Conservation (phyloP, 805 yeast genomes). For the Candida palmyrensis region DNA sequence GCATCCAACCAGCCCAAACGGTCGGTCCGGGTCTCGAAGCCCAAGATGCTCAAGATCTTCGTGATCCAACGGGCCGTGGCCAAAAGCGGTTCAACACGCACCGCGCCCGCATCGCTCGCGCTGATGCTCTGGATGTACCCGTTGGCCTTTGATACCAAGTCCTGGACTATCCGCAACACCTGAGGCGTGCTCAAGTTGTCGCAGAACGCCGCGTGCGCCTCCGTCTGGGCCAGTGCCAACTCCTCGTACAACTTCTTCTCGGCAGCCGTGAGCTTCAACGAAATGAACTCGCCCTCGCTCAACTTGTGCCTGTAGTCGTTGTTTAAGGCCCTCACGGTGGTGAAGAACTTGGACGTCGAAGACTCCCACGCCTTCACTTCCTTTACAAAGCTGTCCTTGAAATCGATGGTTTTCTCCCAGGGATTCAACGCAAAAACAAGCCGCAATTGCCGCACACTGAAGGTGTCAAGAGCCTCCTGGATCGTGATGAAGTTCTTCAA, state of each 20-base stretch:
- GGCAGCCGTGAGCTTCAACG: slow-evolving; percentile 52
- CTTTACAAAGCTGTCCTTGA: slow-evolving; percentile 70
- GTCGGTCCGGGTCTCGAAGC: slow-evolving; percentile 69
- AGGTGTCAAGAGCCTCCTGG: slow-evolving; percentile 74
- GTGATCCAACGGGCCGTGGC: slow-evolving; percentile 67
- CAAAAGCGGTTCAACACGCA: slow-evolving; percentile 61
- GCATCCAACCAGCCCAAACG: slow-evolving; percentile 74
- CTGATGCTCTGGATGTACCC: slow-evolving; percentile 55
- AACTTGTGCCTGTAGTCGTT: slow-evolving; percentile 55
- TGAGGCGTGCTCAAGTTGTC: slow-evolving; percentile 82
- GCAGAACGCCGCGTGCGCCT: slow-evolving; percentile 74
- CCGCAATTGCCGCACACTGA: slow-evolving; percentile 77
- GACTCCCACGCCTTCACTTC: slow-evolving; percentile 79
- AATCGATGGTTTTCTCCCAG: slow-evolving; percentile 92
- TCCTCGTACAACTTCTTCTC: slow-evolving; percentile 56
- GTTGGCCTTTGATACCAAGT: slow-evolving; percentile 67
- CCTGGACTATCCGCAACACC: slow-evolving; percentile 61
- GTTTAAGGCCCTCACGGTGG: slow-evolving; percentile 76
- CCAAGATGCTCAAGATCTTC: slow-evolving; percentile 64
- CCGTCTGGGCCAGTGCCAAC: slow-evolving; percentile 47
- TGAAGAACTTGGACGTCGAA: slow-evolving; percentile 75
- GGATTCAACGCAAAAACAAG: slow-evolving; percentile 85
- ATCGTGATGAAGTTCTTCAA: slow-evolving; percentile 93
- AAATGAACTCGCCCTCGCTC: slow-evolving; percentile 40
- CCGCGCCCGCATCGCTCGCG: slow-evolving; percentile 33